Base-by-base conservation (phyloP, 1,284 basidiomycete genomes). In the Athelia sp. region DNA sequence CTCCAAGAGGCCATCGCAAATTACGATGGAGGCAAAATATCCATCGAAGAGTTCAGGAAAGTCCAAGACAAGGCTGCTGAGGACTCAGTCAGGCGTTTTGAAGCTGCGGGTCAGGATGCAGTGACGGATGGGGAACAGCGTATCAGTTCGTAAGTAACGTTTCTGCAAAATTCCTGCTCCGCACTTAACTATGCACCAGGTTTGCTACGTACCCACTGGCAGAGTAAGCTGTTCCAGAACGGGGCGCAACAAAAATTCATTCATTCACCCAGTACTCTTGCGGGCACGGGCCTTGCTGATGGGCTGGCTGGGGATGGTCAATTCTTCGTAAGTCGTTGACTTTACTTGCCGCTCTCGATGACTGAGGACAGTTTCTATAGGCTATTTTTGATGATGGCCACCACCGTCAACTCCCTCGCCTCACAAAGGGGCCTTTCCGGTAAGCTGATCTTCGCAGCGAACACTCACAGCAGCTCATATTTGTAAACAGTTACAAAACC, bases 71-170 rank as follows among this genome's bases (percentile, higher is more conserved):
- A 50, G 23, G 54, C 58, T 11, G 52, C 48, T 23, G 19, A 47
- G 40, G 58, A 59, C 38, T 52, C 53, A 1, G 53, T 56, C 3
- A 43, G 46, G 15, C 49, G 54, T 10, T 53, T 56, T 48, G 53
- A 56, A 47, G 48, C 51, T 18, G 50, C 58, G 0, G 56, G 56
- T 18, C 51, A 56, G 38, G 48, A 53, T 4, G 47, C 53, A 36
- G 48, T 57, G 3, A 53, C 56, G 4, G 58, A 59, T 34, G 58
- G 58, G 15, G 58, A 59, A 43, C 58, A 59, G 47, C 40, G 58
- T 3, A 45, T 51, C 17, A 48, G 55, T 34, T 46, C 50, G 43
- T 46, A 31, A 8, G 23, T 22, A n/a, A 22, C 18, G 24, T 22
- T 44, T 9, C 4, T 11, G n/a, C 19, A 44, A 4, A 22, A 15